Percentiles rank a stretch among this genome's conserved stretches.
Evolutionary conservation across 495 filamentous ascomycete species (phyloP).

Genomic region (Pseudevernia furfuracea): DNA sequence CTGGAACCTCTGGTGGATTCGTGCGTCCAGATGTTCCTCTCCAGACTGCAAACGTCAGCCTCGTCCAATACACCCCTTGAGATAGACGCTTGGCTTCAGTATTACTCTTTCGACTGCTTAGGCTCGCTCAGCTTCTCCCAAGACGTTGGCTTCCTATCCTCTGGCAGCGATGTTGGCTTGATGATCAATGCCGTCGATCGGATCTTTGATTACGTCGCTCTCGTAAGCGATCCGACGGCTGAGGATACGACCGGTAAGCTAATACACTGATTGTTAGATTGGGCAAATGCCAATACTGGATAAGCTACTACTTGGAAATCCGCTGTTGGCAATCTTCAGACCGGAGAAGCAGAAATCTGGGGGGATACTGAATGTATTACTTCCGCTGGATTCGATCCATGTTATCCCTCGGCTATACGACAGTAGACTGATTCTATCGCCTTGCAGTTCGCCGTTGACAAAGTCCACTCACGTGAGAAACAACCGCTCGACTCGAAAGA

Average conservation of each 20-base stretch:
- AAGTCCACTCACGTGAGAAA: slow-evolving; percentile 34
- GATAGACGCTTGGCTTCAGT: slow-evolving; percentile 69
- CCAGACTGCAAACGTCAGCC: slow-evolving; percentile 52
- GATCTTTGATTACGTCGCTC: slow-evolving; percentile 43
- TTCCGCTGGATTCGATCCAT: background rate
- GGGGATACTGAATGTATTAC: slow-evolving; percentile 1
- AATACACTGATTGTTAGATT: background rate
- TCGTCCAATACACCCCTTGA: slow-evolving; percentile 44
- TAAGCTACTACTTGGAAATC: background rate
- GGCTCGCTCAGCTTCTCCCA: slow-evolving; percentile 56
- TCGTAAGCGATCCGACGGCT: slow-evolving; percentile 21
- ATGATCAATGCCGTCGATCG: slow-evolving; percentile 38
- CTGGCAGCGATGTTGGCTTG: slow-evolving; percentile 50
- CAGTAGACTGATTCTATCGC: slow-evolving; percentile 43
- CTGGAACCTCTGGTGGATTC: slow-evolving; percentile 68
- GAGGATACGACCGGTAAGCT: background rate
- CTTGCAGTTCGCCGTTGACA: slow-evolving; percentile 38
- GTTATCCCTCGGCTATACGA: background rate
- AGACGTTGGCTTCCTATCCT: slow-evolving; percentile 54
- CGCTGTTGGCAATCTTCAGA: background rate
- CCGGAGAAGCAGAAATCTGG: slow-evolving; percentile 3
- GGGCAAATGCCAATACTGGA: background rate
- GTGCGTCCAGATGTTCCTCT: slow-evolving; percentile 54
- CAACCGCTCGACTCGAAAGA: slow-evolving; percentile 36
- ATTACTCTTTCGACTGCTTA: slow-evolving; percentile 71